Evolutionary conservation across 208 protist species (phyloP).

Genomic region (Lotmaria passim): DNA sequence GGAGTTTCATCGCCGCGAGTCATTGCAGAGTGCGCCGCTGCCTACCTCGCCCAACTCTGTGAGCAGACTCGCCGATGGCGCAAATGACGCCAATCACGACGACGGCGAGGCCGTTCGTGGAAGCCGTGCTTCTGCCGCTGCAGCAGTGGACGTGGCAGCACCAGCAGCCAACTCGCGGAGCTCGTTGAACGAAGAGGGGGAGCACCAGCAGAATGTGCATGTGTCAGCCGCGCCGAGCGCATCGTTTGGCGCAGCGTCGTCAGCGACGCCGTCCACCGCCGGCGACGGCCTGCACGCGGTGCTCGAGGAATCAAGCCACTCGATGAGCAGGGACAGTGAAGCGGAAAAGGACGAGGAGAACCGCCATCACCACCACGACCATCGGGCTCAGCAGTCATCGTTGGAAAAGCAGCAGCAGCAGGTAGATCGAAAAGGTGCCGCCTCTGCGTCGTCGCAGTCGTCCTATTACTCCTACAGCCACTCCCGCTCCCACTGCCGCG

Average conservation of each 20-base stretch:
- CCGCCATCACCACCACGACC: too few relatives aligned
- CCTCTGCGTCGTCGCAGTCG: background rate
- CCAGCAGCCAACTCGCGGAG: too few relatives aligned
- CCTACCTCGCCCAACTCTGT: background rate
- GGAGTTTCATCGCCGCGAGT: too few relatives aligned
- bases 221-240: slow-evolving; percentile 14
- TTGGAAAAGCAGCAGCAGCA: too few relatives aligned
- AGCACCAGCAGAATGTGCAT: slow-evolving; percentile 4
- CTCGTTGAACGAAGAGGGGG: too few relatives aligned
- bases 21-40: too few relatives aligned
- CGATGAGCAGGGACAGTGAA: slow-evolving; percentile 1
- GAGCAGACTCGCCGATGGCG: background rate
- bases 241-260: slow-evolving; percentile 1
- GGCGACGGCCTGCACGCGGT: background rate
- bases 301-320: slow-evolving; percentile 14
- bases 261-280: background rate
- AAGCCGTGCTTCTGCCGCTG: too few relatives aligned
- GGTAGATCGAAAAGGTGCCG: background rate
- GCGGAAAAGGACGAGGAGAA: too few relatives aligned
- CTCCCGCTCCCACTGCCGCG: slow-evolving; percentile 3
- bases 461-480: slow-evolving; percentile 24
- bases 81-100: background rate
- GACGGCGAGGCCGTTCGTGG: too few relatives aligned
- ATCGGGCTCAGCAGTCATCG: too few relatives aligned
- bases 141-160: too few relatives aligned